A percentile compares a stretch with the other conserved stretches of the same genome.
These are phyloP conservation scores for Cucumis hystrix DNA, from an alignment of 306 rosid genomes.

Conservation along the genomic window DNA sequence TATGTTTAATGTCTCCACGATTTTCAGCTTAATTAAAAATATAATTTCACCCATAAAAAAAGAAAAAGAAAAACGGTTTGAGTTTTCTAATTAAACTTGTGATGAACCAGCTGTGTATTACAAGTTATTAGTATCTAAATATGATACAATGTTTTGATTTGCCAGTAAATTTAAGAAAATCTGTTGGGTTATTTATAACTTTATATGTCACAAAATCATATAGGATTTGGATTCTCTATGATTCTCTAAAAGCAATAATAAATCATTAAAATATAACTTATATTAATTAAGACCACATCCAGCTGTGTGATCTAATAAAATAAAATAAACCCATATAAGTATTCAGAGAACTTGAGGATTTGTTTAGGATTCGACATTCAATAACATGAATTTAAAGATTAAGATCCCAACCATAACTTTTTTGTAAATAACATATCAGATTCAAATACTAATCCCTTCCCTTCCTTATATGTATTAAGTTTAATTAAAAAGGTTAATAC, in stretches of 20 bases:
- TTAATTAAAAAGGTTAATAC: too few relatives aligned
- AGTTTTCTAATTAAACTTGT: not conserved
- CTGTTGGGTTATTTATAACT: not conserved
- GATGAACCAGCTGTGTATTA: not conserved
- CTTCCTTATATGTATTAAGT: too few relatives aligned
- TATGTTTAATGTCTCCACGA: not conserved
- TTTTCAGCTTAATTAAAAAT: not conserved
- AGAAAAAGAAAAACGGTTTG: not conserved
- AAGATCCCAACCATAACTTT: not conserved
- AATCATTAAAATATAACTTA: not conserved
- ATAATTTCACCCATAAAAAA: not conserved
- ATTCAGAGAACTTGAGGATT: not conserved
- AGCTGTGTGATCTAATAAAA: constrained; percentile 1
- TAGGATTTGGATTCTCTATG: not conserved
- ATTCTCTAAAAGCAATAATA: not conserved
- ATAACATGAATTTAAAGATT: not conserved
- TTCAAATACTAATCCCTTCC: not conserved
- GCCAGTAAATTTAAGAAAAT: not conserved
- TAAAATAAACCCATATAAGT: not conserved
- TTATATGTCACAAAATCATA: not conserved
- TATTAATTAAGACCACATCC: not conserved
- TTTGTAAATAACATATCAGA: not conserved
- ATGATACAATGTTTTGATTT: not conserved
- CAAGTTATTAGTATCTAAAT: not conserved
- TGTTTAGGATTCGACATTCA: not conserved